Percentiles rank a stretch among this genome's conserved stretches.
Conservation (phyloP, 192 early-diverging fungal species). For the Backusella morwellensis region DNA sequence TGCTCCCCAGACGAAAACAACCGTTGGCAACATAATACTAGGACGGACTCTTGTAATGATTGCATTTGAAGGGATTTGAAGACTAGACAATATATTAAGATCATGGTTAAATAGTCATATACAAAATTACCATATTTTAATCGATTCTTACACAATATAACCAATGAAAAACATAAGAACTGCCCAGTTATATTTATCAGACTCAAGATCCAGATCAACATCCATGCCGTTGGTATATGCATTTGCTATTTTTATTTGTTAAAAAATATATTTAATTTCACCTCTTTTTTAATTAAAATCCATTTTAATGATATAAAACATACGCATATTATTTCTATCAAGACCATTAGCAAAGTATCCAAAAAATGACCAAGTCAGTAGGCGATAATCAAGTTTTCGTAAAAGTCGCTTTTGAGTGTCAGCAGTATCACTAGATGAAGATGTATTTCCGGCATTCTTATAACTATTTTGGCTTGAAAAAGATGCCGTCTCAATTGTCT, state of each 20-base stretch:
- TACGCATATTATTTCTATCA: constrained; percentile 37
- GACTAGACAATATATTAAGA: constrained; percentile 8
- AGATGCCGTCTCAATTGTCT: not conserved
- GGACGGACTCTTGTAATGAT: constrained; percentile 25
- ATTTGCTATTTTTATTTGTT: constrained; percentile 13
- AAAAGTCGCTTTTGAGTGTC: constrained; percentile 20
- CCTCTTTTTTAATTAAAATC: not conserved
- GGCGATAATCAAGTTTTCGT: constrained; percentile 22
- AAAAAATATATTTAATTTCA: not conserved
- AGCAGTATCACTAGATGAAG: not conserved
- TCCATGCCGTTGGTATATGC: constrained; percentile 36
- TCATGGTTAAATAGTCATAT: not conserved
- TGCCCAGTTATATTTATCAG: constrained; percentile 54
- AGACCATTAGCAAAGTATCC: constrained; percentile 38
- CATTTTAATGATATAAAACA: not conserved
- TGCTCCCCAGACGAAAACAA: constrained; percentile 24
- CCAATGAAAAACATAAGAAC: constrained; percentile 67
- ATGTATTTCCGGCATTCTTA: not conserved
- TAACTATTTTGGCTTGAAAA: not conserved
- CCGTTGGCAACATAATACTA: constrained; percentile 22
- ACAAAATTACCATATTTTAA: constrained; percentile 3
- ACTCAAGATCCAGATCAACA: constrained; percentile 40
- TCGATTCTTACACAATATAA: constrained; percentile 27
- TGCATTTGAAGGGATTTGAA: constrained; percentile 29
- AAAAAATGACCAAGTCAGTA: constrained; percentile 33